Evolutionary conservation across 2,329 filamentous ascomycete species (phyloP).

Genomic region (Parastagonospora nodorum): DNA sequence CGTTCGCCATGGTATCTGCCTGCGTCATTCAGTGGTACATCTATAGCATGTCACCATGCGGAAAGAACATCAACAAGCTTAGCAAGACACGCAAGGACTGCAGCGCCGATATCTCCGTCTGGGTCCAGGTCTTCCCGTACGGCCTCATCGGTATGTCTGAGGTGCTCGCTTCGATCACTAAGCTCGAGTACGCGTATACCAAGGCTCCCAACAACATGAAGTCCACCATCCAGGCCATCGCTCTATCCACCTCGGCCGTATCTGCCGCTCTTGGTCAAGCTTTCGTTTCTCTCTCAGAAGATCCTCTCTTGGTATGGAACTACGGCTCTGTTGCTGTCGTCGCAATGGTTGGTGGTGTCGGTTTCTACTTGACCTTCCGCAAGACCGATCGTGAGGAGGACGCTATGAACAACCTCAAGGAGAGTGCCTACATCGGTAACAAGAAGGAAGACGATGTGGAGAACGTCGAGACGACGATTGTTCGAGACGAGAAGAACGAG

Average conservation of each 20-base stretch:
- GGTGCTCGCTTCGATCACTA: slow-evolving; percentile 70
- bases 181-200: slow-evolving; percentile 63
- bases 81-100: slow-evolving; percentile 50
- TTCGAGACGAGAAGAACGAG: slow-evolving; percentile 29
- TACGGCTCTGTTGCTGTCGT: slow-evolving; percentile 39
- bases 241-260: slow-evolving; percentile 42
- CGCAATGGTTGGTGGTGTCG: slow-evolving; percentile 34
- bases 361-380: slow-evolving; percentile 41
- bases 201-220: slow-evolving; percentile 66
- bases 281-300: slow-evolving; percentile 37
- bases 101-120: slow-evolving; percentile 57
- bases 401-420: slow-evolving; percentile 36
- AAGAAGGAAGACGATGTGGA: slow-evolving; percentile 21
- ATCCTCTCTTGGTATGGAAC: slow-evolving; percentile 42
- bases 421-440: slow-evolving; percentile 28
- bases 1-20: slow-evolving; percentile 65
- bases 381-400: slow-evolving; percentile 41
- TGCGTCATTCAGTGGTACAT: slow-evolving; percentile 63
- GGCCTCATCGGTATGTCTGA: slow-evolving; percentile 63
- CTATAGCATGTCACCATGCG: slow-evolving; percentile 37
- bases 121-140: slow-evolving; percentile 59
- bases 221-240: slow-evolving; percentile 43
- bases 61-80: slow-evolving; percentile 34
- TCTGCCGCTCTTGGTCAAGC: slow-evolving; percentile 40
- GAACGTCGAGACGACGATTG: slow-evolving; percentile 13